Percentiles rank a stretch among this genome's conserved stretches.
Evolutionary conservation across 176 grass and related monocot genomes (phyloP).

Genomic region (Dactylis glomerata): DNA sequence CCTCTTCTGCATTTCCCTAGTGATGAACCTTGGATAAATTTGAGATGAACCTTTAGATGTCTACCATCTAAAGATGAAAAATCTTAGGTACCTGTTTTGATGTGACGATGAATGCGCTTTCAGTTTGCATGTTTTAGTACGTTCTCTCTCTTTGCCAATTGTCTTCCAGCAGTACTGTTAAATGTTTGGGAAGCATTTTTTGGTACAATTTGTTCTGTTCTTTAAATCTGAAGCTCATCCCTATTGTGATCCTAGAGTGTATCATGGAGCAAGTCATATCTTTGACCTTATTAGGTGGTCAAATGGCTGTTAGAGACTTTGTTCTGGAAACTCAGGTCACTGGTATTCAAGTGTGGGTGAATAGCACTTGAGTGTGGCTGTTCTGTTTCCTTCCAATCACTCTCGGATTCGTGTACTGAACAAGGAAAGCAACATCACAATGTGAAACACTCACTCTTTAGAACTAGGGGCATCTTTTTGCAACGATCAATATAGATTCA

Average conservation of each 20-base stretch:
- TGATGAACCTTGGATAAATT: not conserved
- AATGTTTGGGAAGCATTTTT: not conserved
- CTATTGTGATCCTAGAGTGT: not conserved
- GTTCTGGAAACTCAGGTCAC: not conserved
- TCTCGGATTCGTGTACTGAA: not conserved
- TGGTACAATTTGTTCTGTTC: not conserved
- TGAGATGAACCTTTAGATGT: not conserved
- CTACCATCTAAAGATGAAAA: slow-evolving; percentile 13
- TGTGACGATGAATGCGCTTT: not conserved
- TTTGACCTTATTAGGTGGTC: not conserved
- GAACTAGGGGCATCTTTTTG: not conserved
- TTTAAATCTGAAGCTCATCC: not conserved
- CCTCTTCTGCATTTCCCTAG: not conserved
- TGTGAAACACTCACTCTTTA: not conserved
- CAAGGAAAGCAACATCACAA: not conserved
- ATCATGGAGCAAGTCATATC: not conserved
- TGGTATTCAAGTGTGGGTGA: not conserved
- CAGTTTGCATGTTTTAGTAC: not conserved
- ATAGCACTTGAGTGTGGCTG: not conserved
- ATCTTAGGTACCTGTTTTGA: not conserved
- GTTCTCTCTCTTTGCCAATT: not conserved
- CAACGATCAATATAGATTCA: not conserved
- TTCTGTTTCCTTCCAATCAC: not conserved
- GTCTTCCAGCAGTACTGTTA: not conserved
- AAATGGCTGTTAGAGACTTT: not conserved